Conservation (phyloP, 805 yeast genomes). For the Saccharomycodes ludwigii region DNA sequence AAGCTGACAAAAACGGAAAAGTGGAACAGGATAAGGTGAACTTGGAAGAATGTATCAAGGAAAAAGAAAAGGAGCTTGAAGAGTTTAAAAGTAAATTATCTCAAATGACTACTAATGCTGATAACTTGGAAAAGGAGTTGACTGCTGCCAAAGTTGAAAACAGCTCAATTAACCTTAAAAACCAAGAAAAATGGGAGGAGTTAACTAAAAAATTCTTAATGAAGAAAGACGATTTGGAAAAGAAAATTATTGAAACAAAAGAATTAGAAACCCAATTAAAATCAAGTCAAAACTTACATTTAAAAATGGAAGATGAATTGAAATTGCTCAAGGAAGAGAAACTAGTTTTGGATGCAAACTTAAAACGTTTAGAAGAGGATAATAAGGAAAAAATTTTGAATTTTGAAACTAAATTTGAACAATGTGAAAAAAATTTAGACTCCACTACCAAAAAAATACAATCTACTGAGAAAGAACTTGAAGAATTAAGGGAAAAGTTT, state of each 20-base stretch:
- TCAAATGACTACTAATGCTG: constrained; percentile 20
- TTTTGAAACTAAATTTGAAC: no score
- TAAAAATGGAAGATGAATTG: constrained; percentile 8
- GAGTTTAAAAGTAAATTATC: constrained; percentile 11
- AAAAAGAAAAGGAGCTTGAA: constrained; percentile 4
- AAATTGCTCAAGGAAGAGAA: constrained; percentile 8
- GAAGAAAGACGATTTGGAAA: constrained; percentile 4
- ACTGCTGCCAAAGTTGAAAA: background rate
- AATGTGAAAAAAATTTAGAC: constrained; percentile 18
- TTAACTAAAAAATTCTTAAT: background rate
- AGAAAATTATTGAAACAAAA: constrained; percentile 9
- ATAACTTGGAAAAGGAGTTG: constrained; percentile 38
- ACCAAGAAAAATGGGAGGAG: background rate
- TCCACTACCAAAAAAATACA: constrained; percentile 16
- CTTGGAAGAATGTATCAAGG: constrained; percentile 1
- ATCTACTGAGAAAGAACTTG: no score
- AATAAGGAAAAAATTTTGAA: constrained; percentile 21
- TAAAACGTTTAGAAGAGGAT: constrained; percentile 16
- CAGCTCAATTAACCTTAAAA: background rate
- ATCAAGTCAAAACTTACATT: constrained; percentile 5
- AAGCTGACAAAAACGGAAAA: constrained; percentile 8
- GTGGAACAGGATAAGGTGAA: constrained; percentile 8
- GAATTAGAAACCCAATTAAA: constrained; percentile 9
- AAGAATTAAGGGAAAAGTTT: no score
- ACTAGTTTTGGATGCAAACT: constrained; percentile 9